Evolutionary conservation across 306 rosid species (phyloP).

Genomic region (Luffa aegyptiaca): DNA sequence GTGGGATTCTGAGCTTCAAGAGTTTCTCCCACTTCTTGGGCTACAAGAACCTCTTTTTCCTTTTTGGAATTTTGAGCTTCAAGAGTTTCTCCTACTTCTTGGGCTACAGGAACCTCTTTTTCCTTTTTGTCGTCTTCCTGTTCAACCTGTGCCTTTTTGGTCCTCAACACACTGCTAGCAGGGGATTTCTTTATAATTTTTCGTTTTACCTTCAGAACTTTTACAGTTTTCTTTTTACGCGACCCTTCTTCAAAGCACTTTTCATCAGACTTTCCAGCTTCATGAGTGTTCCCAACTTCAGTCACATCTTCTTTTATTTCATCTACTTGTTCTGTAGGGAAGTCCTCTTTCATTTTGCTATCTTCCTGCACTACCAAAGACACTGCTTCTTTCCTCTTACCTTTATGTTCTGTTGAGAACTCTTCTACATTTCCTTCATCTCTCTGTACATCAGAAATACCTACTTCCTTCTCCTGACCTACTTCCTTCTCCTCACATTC

Average conservation of each 20-base stretch:
- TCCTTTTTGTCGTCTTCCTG: not conserved
- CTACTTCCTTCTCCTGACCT: slow-evolving; percentile 4
- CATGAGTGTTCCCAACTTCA: slow-evolving; percentile 6
- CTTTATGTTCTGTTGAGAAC: not conserved
- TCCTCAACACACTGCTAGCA: slow-evolving; percentile 16
- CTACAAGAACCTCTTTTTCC: not conserved
- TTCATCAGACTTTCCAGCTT: slow-evolving; percentile 17
- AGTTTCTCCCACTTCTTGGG: not conserved
- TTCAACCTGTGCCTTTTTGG: not conserved
- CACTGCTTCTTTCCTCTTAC: not conserved
- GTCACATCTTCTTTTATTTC: slow-evolving; percentile 9
- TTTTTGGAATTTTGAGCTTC: not conserved
- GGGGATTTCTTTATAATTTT: slow-evolving; percentile 41
- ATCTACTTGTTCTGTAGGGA: slow-evolving; percentile 30
- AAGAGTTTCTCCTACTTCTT: not conserved
- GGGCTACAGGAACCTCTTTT: not conserved
- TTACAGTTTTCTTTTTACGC: slow-evolving; percentile 28
- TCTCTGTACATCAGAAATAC: not conserved
- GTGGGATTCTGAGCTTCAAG: not conserved
- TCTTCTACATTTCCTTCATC: not conserved
- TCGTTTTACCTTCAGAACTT: slow-evolving; percentile 37
- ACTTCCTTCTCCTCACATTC: slow-evolving; percentile 10
- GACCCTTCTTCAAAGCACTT: slow-evolving; percentile 21
- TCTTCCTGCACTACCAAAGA: slow-evolving; percentile 8
- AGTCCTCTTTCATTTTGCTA: not conserved